Conservation (phyloP, 228 moss, liverwort and hornwort species). For the Sphagnum magellanicum region DNA sequence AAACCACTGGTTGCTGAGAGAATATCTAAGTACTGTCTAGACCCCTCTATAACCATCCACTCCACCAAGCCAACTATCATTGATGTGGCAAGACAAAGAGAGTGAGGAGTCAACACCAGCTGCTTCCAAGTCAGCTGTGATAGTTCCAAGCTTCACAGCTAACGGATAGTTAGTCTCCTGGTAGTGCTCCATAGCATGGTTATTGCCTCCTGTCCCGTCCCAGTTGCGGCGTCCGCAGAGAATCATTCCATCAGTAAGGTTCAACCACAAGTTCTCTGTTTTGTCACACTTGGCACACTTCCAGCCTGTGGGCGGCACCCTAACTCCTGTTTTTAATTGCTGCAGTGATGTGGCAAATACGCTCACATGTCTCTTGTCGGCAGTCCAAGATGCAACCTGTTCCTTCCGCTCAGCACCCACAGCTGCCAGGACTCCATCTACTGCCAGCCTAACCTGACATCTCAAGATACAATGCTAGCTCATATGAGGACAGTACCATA, state of each 20-base stretch:
- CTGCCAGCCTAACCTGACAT: slow-evolving; percentile 89
- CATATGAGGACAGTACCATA: not conserved
- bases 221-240: slow-evolving; percentile 93
- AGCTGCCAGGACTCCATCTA: slow-evolving; percentile 89
- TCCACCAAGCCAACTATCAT: not conserved
- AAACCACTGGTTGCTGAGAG: too few relatives aligned
- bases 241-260: slow-evolving; percentile 92
- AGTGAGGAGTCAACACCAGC: slow-evolving; percentile 47
- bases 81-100: not conserved
- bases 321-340: slow-evolving; percentile 90
- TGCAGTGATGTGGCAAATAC: slow-evolving; percentile 56
- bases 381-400: slow-evolving; percentile 92
- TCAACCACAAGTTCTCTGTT: slow-evolving; percentile 91
- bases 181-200: slow-evolving; percentile 90
- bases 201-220: slow-evolving; percentile 97
- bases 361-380: slow-evolving; percentile 90
- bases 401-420: slow-evolving; percentile 98
- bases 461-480: slow-evolving; percentile 12
- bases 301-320: slow-evolving; percentile 81
- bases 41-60: too few relatives aligned
- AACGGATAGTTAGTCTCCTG: slow-evolving; percentile 69
- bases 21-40: too few relatives aligned
- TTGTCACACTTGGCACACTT: slow-evolving; percentile 91
- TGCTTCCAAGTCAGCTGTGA: slow-evolving; percentile 86
- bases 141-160: slow-evolving; percentile 96